Base-by-base conservation (phyloP, 495 filamentous ascomycete genomes). In the Penicillium subrubescens region DNA sequence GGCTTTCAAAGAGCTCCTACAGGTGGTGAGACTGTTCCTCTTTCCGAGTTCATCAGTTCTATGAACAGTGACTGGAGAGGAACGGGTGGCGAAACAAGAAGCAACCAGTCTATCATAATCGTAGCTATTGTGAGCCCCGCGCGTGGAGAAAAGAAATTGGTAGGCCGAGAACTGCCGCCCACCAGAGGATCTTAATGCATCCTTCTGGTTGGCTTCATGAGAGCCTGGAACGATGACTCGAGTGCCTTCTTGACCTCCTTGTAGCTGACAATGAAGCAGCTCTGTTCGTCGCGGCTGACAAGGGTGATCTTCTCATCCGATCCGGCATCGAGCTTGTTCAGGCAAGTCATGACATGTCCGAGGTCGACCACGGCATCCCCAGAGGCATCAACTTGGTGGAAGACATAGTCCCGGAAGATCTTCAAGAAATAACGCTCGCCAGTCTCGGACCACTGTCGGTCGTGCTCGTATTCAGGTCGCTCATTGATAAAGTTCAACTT, bases 361-460 rank as follows among this genome's bases (percentile, higher is more conserved):
- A 97, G 82, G 70, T 96, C 89, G 4, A 95, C 78, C 8, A 91
- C 88, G 0, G 95, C 89, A 23, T 90, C 88, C 14, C 91, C 92
- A 62, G 92, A 84, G 29, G 86, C 83, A 68, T 97, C 92, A 27
- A 97, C 92, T 61, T 94, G 92, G 75, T 99, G 95, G 77, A 97
- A 99, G 57, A 97, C 90, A 63, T 96, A 97, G 75, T 99, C 96
- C 48, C 95, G 88, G 82, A 98, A 97, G 35, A 99, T 83, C 77
- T 96, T 96, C 59, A 98, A 78, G 67, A 88, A 89, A 71, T 96
- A 96, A n/a, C 93, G 86, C 65, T 96, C 91, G 2, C 93, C 93
- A 23, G 86, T 94, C 75, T 97, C 93, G 15, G 91, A 89, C 93
- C 93, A 98, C 55, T 87, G 84, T 19, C 79, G 80, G 57, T 91